Percentiles rank a stretch among this genome's conserved stretches.
Conservation (phyloP, 2,329 filamentous ascomycete genomes). For the Beauveria sp. region DNA sequence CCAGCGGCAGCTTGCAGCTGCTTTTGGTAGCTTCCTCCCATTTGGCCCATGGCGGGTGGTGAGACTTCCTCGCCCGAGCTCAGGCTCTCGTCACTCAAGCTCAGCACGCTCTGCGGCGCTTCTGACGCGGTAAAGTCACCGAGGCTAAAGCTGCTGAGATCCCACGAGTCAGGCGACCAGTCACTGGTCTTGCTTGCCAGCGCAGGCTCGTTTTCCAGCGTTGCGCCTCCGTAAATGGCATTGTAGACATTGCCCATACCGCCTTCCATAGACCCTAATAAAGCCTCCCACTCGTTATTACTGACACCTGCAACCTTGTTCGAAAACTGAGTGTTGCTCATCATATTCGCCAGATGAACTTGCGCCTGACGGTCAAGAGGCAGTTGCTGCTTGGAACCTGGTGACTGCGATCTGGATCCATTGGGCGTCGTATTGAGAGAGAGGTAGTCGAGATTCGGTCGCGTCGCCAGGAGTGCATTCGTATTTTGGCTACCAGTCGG, state of each 20-base stretch:
- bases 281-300: slow-evolving; percentile 71
- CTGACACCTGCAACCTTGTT: slow-evolving; percentile 41
- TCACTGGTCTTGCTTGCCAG: slow-evolving; percentile 33
- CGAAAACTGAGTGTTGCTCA: slow-evolving; percentile 13
- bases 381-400: slow-evolving; percentile 26
- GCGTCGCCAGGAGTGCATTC: slow-evolving; percentile 22
- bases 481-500: slow-evolving; percentile 29
- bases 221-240: slow-evolving; percentile 66
- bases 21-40: slow-evolving; percentile 29
- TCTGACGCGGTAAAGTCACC: slow-evolving; percentile 35
- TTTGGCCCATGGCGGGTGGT: slow-evolving; percentile 34
- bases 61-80: slow-evolving; percentile 47
- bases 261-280: slow-evolving; percentile 72
- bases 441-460: slow-evolving; percentile 52
- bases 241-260: slow-evolving; percentile 79
- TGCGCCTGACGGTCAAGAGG: slow-evolving; percentile 20
- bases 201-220: slow-evolving; percentile 36
- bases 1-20: slow-evolving; percentile 19
- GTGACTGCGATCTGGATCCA: slow-evolving; percentile 43
- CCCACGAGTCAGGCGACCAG: slow-evolving; percentile 54
- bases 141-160: slow-evolving; percentile 43
- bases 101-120: slow-evolving; percentile 45
- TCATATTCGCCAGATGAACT: slow-evolving; percentile 18
- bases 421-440: slow-evolving; percentile 39
- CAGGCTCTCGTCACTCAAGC: slow-evolving; percentile 50